These are phyloP conservation scores for Musa beccarii DNA, from an alignment of 176 grass and related monocot genomes.

Conservation along the genomic window DNA sequence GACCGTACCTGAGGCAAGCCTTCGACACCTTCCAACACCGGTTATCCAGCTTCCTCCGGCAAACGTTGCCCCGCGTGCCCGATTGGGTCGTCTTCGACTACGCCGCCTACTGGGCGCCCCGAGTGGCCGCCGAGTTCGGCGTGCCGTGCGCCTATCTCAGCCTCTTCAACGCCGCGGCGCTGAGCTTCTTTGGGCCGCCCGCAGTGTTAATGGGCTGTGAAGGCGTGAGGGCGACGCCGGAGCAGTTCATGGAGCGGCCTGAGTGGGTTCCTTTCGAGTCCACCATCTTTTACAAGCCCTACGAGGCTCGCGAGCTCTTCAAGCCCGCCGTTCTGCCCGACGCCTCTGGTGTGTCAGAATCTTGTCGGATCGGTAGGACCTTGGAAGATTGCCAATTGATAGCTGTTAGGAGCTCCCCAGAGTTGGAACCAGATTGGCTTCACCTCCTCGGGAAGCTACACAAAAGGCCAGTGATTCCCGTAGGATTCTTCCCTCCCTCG, in stretches of 20 bases:
- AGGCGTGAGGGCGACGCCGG: conserved; percentile 10
- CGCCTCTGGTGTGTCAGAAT: conserved; percentile 35
- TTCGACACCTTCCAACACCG: conserved; percentile 31
- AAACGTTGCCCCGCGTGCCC: background rate
- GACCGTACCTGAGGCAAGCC: conserved; percentile 27
- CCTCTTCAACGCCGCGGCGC: conserved; percentile 21
- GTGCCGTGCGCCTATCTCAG: conserved; percentile 48
- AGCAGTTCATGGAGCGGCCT: conserved; percentile 29
- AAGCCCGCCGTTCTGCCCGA: conserved; percentile 12
- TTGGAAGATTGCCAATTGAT: conserved; percentile 38
- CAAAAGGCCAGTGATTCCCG: conserved; percentile 37
- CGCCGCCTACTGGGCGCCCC: conserved; percentile 36
- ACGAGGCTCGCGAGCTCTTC: conserved; percentile 38
- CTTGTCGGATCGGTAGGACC: conserved; percentile 27
- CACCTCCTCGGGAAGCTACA: conserved; percentile 31
- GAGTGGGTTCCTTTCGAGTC: conserved; percentile 33
- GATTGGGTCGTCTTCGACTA: conserved; percentile 65
- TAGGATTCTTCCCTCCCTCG: conserved; percentile 34
- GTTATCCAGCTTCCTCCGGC: conserved; percentile 23
- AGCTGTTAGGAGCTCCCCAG: conserved; percentile 27
- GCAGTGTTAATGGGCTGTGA: conserved; percentile 3
- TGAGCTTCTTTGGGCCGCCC: conserved; percentile 26
- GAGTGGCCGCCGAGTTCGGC: conserved; percentile 24
- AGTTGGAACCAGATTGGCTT: conserved; percentile 37
- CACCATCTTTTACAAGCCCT: conserved; percentile 23